A percentile compares a stretch with the other conserved stretches of the same genome.
These are phyloP conservation scores for Wickerhamiella brachini DNA, from an alignment of 805 yeast species.

Conservation along the genomic window DNA sequence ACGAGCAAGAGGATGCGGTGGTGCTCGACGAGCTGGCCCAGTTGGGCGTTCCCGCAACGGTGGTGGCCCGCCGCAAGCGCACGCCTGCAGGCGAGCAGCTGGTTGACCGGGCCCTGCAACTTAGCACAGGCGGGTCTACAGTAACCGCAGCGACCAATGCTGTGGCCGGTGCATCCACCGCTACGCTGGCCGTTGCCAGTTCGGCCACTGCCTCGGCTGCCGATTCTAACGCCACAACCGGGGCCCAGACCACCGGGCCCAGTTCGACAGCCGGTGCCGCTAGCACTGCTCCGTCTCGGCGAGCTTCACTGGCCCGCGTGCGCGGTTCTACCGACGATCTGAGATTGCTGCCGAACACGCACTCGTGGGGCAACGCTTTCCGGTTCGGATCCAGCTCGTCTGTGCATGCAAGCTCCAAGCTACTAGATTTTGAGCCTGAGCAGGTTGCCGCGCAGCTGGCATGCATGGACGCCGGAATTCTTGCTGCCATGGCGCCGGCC, in stretches of 20 bases:
- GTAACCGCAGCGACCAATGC: neutral
- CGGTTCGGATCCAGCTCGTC: neutral
- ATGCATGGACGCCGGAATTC: slow-evolving; percentile 22
- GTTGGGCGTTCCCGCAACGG: slow-evolving; percentile 25
- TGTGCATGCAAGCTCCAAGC: neutral
- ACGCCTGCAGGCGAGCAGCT: slow-evolving; percentile 2
- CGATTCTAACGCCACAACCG: neutral
- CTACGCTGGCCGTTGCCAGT: slow-evolving; percentile 1
- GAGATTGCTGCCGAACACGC: neutral
- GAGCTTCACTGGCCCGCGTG: neutral
- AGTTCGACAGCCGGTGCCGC: neutral
- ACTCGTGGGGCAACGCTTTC: slow-evolving; percentile 4
- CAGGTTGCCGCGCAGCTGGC: slow-evolving; percentile 26
- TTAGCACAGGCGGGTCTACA: neutral
- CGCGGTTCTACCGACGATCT: slow-evolving; percentile 1
- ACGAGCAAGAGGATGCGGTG: slow-evolving; percentile 54
- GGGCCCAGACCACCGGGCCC: neutral
- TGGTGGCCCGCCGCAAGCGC: neutral
- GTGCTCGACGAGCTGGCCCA: slow-evolving; percentile 58
- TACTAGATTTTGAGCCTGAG: slow-evolving; percentile 21
- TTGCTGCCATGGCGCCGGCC: slow-evolving; percentile 17
- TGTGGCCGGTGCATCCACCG: neutral
- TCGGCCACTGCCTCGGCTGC: slow-evolving; percentile 1
- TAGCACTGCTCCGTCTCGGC: neutral
- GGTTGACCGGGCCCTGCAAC: neutral